Base-by-base conservation (phyloP, 73 alveolate species). In the Tetrahymena elliotti region DNA sequence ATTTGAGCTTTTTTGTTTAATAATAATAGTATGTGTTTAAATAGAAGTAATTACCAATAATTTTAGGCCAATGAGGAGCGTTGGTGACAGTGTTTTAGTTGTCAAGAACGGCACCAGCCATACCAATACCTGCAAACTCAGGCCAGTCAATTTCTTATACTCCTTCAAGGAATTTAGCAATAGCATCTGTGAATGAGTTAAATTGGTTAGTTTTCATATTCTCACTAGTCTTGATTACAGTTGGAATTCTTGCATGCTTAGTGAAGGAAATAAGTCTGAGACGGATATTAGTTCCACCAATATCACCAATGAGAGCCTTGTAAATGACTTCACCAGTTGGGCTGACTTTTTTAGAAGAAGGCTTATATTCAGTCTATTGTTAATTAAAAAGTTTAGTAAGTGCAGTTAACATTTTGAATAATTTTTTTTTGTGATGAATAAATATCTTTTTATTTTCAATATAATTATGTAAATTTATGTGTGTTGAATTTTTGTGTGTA, bases 31-130 rank as follows among this genome's bases (percentile, higher is more conserved):
- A 47, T 47, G 13, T 27, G 82, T 18, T 47, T 1, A 47, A 47
- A 13, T 18, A 47, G 13, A 47, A 47, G 3, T 53, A 88, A 94
- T 84, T 94, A 40, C 95, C 96, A 94, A 52, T 94, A 35, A 94
- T 92, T 47, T 47, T 68, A 33, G 95, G 37, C 96, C 96, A 94
- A 84, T 94, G 83, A 33, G 96, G 93, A 88, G 96, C 96, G 88
- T 84, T 94, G 38, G 52, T 39, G 37, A 93, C 39, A 35, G 95
- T 68, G 84, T 94, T 94, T 22, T 88, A 31, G 35, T 88, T 84
- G 31, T 84, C 93, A 31, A 94, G 96, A 10, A 88, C 95, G n/a
- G 95, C 96, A 84, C 93, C 93, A 22, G 94, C 96, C 93, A 93
- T 53, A 84, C 93, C 96, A 52, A 94, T 83, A 83, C 92, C 92